Evolutionary conservation across 257 asterid species (phyloP).

Genomic region (Eucommia ulmoides): DNA sequence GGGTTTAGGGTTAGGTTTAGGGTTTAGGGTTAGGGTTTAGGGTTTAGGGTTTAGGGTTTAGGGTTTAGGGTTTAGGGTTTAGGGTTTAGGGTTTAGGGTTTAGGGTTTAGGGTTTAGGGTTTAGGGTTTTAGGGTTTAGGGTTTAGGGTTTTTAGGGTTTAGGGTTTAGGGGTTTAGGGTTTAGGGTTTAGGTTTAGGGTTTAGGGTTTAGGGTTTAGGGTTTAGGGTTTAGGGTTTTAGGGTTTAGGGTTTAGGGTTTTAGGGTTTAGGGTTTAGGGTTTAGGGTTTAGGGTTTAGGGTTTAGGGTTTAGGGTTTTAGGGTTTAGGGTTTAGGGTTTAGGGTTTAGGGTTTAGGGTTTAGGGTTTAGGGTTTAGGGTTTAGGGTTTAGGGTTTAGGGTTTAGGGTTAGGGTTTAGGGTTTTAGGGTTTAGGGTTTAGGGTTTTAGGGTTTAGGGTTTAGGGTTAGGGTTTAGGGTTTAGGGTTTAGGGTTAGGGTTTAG

Average conservation of each 20-base stretch:
- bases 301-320: constrained; percentile 6
- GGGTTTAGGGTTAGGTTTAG: background rate
- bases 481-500: constrained; percentile 3
- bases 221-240: constrained; percentile 5
- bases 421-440: constrained; percentile 1
- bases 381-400: background rate
- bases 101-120: background rate
- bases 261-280: constrained; percentile 1
- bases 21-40: background rate
- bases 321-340: constrained; percentile 13
- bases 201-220: constrained; percentile 1
- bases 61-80: background rate
- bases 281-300: constrained; percentile 2
- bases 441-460: constrained; percentile 3
- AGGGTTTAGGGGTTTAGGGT: no score
- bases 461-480: no score
- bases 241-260: constrained; percentile 8
- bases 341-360: constrained; percentile 5
- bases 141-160: constrained; percentile 3
- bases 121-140: background rate
- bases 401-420: constrained; percentile 2
- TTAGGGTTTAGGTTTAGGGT: constrained; percentile 4
- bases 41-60: background rate
- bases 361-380: constrained; percentile 3
- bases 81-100: background rate